Conservation (phyloP, 2,329 filamentous ascomycete genomes). For the Stagonosporopsis tanaceti region DNA sequence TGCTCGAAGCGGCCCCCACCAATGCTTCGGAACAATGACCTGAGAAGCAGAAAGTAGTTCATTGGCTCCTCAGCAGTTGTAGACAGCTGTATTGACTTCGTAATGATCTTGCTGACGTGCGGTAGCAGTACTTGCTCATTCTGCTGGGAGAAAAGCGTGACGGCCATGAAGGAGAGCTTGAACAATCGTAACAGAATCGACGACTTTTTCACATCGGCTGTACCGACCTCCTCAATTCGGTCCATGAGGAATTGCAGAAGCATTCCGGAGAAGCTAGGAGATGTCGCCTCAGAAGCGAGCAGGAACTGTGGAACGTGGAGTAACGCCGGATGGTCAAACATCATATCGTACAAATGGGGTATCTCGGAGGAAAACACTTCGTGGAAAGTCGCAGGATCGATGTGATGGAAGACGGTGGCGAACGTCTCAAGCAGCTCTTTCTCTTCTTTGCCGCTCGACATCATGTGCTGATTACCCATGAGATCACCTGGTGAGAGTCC, state of each 20-base stretch:
- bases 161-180: constrained; percentile 99
- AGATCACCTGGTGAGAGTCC: constrained; percentile 87
- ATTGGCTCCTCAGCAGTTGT: constrained; percentile 96
- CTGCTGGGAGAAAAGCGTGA: constrained; percentile 91
- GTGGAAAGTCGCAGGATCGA: constrained; percentile 97
- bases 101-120: constrained; percentile 96
- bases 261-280: constrained; percentile 97
- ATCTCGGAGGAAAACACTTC: constrained; percentile 99
- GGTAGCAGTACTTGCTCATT: constrained; percentile 96
- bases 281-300: constrained; percentile 97
- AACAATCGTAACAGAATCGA: constrained; percentile 93
- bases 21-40: constrained; percentile 94
- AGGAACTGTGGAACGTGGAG: constrained; percentile 98
- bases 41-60: constrained; percentile 95
- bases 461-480: constrained; percentile 93
- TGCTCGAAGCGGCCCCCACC: constrained; percentile 97
- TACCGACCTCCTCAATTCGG: constrained; percentile 92
- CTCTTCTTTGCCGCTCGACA: constrained; percentile 92
- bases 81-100: constrained; percentile 94
- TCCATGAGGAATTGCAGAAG: constrained; percentile 97
- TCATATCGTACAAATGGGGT: constrained; percentile 94
- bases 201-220: constrained; percentile 88
- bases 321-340: constrained; percentile 93
- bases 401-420: constrained; percentile 96
- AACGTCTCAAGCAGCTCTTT: constrained; percentile 98